These are phyloP conservation scores for Grosmannia serpens DNA, from an alignment of 2,329 filamentous ascomycete species.

Conservation along the genomic window DNA sequence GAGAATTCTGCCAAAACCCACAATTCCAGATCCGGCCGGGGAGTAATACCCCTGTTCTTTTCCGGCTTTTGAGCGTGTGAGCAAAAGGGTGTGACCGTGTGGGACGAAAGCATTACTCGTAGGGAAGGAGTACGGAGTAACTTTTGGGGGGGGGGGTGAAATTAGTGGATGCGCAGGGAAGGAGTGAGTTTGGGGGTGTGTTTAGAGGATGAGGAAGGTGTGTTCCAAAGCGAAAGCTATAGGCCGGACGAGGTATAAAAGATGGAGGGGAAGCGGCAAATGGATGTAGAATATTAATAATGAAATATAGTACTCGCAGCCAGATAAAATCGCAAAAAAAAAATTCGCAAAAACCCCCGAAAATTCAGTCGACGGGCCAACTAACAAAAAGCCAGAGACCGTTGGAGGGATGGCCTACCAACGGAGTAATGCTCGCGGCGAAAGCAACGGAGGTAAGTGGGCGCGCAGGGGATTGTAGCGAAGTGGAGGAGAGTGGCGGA, in stretches of 20 bases:
- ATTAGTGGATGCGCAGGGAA: too few relatives aligned
- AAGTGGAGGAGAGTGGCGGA: not conserved
- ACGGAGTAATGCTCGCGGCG: slow-evolving; percentile 3
- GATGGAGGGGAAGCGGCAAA: not conserved
- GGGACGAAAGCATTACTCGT: not conserved
- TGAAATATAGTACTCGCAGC: not conserved
- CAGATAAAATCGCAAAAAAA: not conserved
- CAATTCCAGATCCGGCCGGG: slow-evolving; percentile 6
- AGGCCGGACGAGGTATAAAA: not conserved
- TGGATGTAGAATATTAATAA: not conserved
- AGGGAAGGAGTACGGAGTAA: not conserved
- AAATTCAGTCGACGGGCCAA: not conserved
- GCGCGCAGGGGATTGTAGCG: not conserved
- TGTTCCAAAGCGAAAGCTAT: not conserved
- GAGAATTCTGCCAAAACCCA: slow-evolving; percentile 1
- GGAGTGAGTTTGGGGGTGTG: not conserved
- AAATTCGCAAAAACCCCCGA: too few relatives aligned
- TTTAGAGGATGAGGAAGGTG: not conserved
- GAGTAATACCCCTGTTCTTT: not conserved
- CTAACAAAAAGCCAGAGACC: not conserved
- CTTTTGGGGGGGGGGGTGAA: too few relatives aligned
- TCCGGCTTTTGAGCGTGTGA: not conserved
- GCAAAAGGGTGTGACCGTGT: slow-evolving; percentile 1
- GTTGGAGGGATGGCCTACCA: not conserved
- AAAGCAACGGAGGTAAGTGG: not conserved